phyloP scores from a whole-genome alignment of 257 asterid genomes.

The Primulina huaijiensis region DNA sequence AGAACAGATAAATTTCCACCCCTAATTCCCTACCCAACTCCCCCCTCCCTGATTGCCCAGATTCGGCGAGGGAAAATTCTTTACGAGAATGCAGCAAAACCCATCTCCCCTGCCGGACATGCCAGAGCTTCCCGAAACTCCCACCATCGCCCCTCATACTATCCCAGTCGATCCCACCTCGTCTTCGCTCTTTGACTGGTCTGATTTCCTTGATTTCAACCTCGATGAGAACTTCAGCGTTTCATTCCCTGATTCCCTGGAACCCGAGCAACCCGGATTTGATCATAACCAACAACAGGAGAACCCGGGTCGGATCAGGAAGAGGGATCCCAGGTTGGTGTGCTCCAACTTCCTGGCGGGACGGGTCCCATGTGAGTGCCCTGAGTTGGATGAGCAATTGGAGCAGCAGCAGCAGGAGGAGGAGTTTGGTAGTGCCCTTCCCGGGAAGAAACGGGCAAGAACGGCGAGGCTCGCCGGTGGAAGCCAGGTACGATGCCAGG shows the following conservation, averaged over 20 bases:
- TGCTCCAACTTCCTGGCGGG: slow-evolving; percentile 90
- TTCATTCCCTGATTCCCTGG: slow-evolving; percentile 29
- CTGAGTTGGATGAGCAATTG: slow-evolving; percentile 74
- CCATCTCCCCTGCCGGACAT: slow-evolving; percentile 19
- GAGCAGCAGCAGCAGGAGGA: slow-evolving; percentile 56
- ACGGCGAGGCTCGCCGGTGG: slow-evolving; percentile 41
- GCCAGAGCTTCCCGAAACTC: slow-evolving; percentile 20
- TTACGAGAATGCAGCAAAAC: slow-evolving; percentile 25
- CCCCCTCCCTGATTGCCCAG: slow-evolving; percentile 12
- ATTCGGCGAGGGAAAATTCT: neutral
- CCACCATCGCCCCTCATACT: slow-evolving; percentile 24
- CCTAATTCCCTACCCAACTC: slow-evolving; percentile 9
- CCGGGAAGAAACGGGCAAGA: slow-evolving; percentile 72
- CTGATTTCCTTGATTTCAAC: slow-evolving; percentile 65
- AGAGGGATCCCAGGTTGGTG: slow-evolving; percentile 78
- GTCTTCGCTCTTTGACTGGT: slow-evolving; percentile 65
- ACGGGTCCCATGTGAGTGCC: slow-evolving; percentile 89
- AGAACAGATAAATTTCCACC: slow-evolving; percentile 20
- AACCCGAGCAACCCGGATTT: slow-evolving; percentile 25
- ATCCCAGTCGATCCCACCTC: slow-evolving; percentile 37
- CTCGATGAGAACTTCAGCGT: slow-evolving; percentile 42
- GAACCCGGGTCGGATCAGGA: slow-evolving; percentile 50
- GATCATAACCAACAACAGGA: slow-evolving; percentile 27
- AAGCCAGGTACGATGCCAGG: slow-evolving; percentile 68
- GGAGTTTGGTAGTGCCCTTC: slow-evolving; percentile 30